These are phyloP conservation scores for Eucalyptus regnans DNA, from an alignment of 345 rosid genomes.

Conservation along the genomic window DNA sequence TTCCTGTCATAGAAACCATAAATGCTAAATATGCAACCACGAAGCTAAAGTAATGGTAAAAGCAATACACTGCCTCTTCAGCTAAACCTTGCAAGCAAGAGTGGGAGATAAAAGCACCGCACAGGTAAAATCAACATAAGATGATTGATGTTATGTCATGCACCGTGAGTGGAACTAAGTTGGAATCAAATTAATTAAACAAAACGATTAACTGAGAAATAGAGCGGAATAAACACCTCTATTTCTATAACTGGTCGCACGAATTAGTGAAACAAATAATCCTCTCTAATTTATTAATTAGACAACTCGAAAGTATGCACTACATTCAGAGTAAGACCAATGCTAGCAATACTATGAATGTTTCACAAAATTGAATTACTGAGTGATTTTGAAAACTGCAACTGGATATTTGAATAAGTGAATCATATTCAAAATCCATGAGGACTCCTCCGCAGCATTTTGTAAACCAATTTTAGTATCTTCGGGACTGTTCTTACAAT, in stretches of 20 bases:
- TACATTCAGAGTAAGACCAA: neutral
- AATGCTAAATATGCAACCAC: neutral
- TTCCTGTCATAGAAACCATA: constrained; percentile 38
- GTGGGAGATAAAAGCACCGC: neutral
- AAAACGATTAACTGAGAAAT: neutral
- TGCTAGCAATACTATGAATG: neutral
- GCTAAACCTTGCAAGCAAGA: neutral
- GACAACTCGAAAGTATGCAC: neutral
- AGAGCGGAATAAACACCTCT: neutral
- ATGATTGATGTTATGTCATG: neutral
- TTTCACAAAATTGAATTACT: neutral
- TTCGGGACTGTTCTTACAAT: neutral
- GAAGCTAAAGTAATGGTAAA: neutral
- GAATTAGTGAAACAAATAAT: neutral
- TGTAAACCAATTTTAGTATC: neutral
- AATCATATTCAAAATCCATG: neutral
- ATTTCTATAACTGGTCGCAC: neutral
- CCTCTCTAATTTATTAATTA: neutral
- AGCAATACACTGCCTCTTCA: neutral
- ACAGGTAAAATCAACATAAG: neutral
- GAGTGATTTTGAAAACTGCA: neutral
- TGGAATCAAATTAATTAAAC: neutral
- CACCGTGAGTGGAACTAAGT: neutral
- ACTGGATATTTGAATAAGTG: neutral
- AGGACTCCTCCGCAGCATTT: neutral